Base-by-base conservation (phyloP, 1,284 basidiomycete species). In the Heterobasidion irregulare region DNA sequence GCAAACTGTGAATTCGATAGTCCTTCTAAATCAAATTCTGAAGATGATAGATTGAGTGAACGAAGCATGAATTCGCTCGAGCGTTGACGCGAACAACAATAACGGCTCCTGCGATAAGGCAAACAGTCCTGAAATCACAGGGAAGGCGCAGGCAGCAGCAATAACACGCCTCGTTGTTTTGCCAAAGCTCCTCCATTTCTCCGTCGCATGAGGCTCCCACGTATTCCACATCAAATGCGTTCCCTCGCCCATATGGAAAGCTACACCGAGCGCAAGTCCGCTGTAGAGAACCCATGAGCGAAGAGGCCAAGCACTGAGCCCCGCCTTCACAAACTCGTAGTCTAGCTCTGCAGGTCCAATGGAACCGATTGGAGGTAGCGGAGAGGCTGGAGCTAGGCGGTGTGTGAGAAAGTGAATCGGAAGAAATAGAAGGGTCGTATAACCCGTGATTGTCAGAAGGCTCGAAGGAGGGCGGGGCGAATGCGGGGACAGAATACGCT, bases 291-390 rank as follows among this genome's bases (percentile, higher is more conserved):
- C 54, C 76, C 77, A 81, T 57, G 76, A 84, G 10, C 78, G 70
- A 65, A 71, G 67, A 0, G 87, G 87, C 77, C 83, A 89, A 16
- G 59, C 68, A 6, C 74, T 70, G 47, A 90, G 65, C 0, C 78
- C 84, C 5, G 76, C 72, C 66, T 90, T 87, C 54, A 89, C 84
- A 64, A 83, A 89, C 58, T 89, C 84, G 63, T 77, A 89, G 68
- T 89, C 84, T 44, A 90, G 75, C 61, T 91, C 86, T 1, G 66
- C 62, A 0, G 87, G 86, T 32, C 84, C 80, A n/a, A 89, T 71
- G 6, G 75, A 67, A 49, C 72, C 67, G 57, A 88, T 80, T 12
- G 84, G 79, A 0, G 72, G 57, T 9, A 63, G 56, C 0, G 72
- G 60, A 41, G 70, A 65, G 1, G 74, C 69, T 2, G 86, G 85